Conservation (phyloP, 1,284 basidiomycete species). For the Bondarzewia mesenterica region DNA sequence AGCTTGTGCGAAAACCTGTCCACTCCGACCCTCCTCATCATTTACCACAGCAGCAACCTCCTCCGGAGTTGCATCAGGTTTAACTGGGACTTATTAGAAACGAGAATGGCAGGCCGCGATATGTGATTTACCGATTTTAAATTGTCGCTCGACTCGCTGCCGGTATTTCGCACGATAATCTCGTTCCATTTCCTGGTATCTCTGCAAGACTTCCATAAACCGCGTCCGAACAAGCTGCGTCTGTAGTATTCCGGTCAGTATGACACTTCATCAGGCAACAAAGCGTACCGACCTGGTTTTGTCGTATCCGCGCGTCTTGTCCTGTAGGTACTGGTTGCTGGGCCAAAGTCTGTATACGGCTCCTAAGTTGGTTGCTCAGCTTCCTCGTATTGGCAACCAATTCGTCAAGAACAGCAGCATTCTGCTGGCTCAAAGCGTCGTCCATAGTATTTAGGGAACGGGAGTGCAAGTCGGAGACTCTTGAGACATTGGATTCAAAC, state of each 20-base stretch:
- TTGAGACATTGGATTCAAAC: slow-evolving; percentile 47
- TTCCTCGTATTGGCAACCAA: slow-evolving; percentile 56
- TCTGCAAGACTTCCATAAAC: slow-evolving; percentile 63
- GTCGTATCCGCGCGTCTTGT: slow-evolving; percentile 56
- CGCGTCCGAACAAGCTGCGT: slow-evolving; percentile 47
- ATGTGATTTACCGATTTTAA: slow-evolving; percentile 61
- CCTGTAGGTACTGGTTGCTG: slow-evolving; percentile 24
- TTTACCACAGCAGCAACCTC: slow-evolving; percentile 77
- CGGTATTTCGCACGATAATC: slow-evolving; percentile 77
- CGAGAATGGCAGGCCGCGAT: neutral
- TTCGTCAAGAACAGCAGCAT: slow-evolving; percentile 40
- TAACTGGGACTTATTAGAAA: slow-evolving; percentile 41
- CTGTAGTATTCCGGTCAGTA: too few species aligned
- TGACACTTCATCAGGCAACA: too few species aligned
- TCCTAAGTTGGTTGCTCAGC: slow-evolving; percentile 55
- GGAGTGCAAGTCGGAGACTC: slow-evolving; percentile 50
- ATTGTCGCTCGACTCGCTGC: slow-evolving; percentile 83
- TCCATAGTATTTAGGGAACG: slow-evolving; percentile 52
- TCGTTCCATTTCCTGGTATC: slow-evolving; percentile 81
- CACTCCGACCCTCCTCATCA: slow-evolving; percentile 49
- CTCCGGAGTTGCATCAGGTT: slow-evolving; percentile 82
- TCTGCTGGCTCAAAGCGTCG: slow-evolving; percentile 35
- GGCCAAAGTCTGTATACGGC: slow-evolving; percentile 53
- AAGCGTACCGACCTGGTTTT: slow-evolving; percentile 50
- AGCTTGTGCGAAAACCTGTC: slow-evolving; percentile 84